A percentile compares a stretch with the other conserved stretches of the same genome.
Conservation (phyloP, 306 rosid species). For the Bauhinia variegata region DNA sequence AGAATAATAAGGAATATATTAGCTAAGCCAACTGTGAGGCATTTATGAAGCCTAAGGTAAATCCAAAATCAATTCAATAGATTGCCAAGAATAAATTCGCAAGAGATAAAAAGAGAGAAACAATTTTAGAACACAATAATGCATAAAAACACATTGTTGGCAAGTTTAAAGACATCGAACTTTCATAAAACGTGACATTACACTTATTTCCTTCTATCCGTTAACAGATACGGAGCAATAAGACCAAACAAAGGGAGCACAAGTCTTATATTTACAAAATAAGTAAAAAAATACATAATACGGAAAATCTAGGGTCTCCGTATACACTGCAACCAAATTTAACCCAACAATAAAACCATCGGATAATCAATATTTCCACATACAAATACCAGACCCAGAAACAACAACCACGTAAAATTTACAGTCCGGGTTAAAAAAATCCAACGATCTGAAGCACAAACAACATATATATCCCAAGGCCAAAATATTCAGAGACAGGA, state of each 20-base stretch:
- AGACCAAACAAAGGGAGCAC: neutral
- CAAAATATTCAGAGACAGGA: neutral
- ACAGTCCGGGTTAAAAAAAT: neutral
- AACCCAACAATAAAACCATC: neutral
- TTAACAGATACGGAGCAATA: neutral
- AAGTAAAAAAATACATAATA: neutral
- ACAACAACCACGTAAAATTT: neutral
- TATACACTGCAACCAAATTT: conserved; percentile 30
- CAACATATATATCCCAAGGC: neutral
- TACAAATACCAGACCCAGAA: neutral
- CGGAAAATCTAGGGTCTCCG: neutral
- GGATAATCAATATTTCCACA: neutral
- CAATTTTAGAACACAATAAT: neutral
- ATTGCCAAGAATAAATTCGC: neutral
- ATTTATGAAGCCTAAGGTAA: neutral
- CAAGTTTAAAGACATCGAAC: neutral
- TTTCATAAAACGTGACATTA: neutral
- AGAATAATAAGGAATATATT: too few relatives aligned
- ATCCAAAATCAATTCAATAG: neutral
- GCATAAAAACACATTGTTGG: neutral
- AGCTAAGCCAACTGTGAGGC: neutral
- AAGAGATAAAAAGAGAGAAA: neutral
- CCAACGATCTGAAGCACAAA: conserved; percentile 35
- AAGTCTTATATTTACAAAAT: neutral
- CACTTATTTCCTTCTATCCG: too few relatives aligned